A percentile compares a stretch with the other conserved stretches of the same genome.
These are phyloP conservation scores for Penicillium goetzii DNA, from an alignment of 495 filamentous ascomycete genomes.

Conservation along the genomic window DNA sequence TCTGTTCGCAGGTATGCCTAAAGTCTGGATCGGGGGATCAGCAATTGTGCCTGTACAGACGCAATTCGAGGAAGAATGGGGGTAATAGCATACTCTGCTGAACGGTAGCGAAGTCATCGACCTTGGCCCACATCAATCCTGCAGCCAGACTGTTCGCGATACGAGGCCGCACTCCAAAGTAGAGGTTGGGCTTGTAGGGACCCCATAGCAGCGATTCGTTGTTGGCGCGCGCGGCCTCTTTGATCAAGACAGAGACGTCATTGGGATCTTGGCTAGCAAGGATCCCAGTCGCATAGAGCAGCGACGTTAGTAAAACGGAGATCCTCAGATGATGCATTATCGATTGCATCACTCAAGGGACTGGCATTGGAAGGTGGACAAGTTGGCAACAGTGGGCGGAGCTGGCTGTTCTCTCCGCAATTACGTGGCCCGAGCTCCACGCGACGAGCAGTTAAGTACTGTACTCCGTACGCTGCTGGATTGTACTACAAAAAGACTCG, in stretches of 20 bases:
- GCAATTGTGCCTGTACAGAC: not conserved
- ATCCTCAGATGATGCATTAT: conserved; percentile 41
- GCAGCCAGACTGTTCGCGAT: conserved; percentile 83
- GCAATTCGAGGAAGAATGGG: not conserved
- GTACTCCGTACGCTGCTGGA: not conserved
- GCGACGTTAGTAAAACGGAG: conserved; percentile 33
- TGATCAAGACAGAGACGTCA: conserved; percentile 45
- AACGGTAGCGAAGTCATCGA: conserved; percentile 76
- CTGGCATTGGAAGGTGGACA: conserved; percentile 22
- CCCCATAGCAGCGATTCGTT: conserved; percentile 95
- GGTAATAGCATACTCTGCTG: conserved; percentile 72
- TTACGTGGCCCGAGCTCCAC: conserved; percentile 47
- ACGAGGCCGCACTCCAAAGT: conserved; percentile 89
- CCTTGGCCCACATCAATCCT: conserved; percentile 87
- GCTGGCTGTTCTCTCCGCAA: conserved; percentile 41
- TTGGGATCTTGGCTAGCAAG: conserved; percentile 37
- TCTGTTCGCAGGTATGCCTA: conserved; percentile 93
- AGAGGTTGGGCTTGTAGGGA: conserved; percentile 91
- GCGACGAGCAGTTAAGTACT: not conserved
- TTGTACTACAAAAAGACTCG: not conserved
- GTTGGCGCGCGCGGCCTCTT: conserved; percentile 56
- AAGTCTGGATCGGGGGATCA: conserved; percentile 61
- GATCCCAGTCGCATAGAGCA: conserved; percentile 39
- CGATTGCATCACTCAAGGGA: conserved; percentile 31
- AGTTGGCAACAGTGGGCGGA: conserved; percentile 25